Evolutionary conservation across 148 eudicot genomes (phyloP).

Genomic region (Camellia lanceoleosa): DNA sequence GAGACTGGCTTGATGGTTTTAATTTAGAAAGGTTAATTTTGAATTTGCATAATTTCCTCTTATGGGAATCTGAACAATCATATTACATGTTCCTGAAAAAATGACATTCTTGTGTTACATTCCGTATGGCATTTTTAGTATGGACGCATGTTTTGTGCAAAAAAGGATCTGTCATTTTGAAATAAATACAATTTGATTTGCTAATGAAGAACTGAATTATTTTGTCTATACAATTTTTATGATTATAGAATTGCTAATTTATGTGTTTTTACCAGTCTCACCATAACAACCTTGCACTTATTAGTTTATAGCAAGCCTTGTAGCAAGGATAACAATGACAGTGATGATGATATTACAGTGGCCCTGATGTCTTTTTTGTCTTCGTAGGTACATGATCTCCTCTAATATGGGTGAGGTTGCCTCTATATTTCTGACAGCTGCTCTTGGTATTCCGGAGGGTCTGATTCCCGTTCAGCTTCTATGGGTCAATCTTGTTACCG

Average conservation of each 20-base stretch:
- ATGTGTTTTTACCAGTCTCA: background rate
- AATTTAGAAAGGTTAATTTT: background rate
- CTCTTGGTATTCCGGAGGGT: conserved; percentile 91
- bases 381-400: conserved; percentile 67
- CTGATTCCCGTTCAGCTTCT: conserved; percentile 93
- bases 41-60: background rate
- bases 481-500: conserved; percentile 95
- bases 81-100: background rate
- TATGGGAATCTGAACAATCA: background rate
- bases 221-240: background rate
- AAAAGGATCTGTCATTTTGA: background rate
- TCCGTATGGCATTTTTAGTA: background rate
- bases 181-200: background rate
- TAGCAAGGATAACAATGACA: background rate
- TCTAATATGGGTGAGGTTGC: conserved; percentile 86
- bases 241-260: background rate
- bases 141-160: background rate
- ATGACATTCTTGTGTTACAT: too few species aligned
- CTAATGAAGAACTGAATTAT: background rate
- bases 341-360: background rate
- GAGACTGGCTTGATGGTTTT: background rate
- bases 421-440: conserved; percentile 79
- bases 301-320: background rate
- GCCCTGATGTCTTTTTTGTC: background rate
- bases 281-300: background rate